A percentile compares a stretch with the other conserved stretches of the same genome.
These are phyloP conservation scores for Cytospora schulzeri DNA, from an alignment of 2,329 filamentous ascomycete genomes.

Conservation along the genomic window DNA sequence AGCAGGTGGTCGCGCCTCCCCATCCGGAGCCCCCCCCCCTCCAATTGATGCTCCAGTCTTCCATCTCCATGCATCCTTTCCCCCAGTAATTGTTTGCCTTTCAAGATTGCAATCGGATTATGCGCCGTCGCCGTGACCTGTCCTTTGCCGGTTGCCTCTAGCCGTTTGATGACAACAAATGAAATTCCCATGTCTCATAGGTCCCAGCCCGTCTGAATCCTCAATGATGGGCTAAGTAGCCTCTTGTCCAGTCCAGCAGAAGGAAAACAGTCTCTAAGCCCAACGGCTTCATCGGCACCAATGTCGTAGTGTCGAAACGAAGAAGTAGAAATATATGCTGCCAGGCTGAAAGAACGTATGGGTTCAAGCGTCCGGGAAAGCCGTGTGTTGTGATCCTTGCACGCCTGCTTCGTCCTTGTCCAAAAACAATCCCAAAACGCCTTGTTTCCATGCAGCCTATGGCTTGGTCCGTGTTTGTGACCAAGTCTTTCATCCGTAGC, in stretches of 20 bases:
- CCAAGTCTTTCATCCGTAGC: background rate
- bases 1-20: background rate
- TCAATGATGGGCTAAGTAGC: background rate
- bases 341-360: background rate
- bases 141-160: conserved; percentile 3
- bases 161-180: conserved; percentile 8
- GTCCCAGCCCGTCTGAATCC: conserved; percentile 7
- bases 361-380: background rate
- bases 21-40: too few relatives aligned
- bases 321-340: background rate
- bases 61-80: background rate
- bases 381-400: background rate
- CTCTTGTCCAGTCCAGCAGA: conserved; percentile 18
- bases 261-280: conserved; percentile 13
- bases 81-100: background rate
- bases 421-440: background rate
- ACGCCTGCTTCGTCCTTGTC: background rate
- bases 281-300: background rate
- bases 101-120: background rate
- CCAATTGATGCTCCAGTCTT: background rate
- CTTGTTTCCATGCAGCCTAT: background rate
- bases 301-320: background rate
- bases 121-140: conserved; percentile 5
- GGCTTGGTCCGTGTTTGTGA: background rate
- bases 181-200: conserved; percentile 12